These are phyloP conservation scores for Phialocephala subalpina DNA, from an alignment of 2,329 filamentous ascomycete species.

Conservation along the genomic window DNA sequence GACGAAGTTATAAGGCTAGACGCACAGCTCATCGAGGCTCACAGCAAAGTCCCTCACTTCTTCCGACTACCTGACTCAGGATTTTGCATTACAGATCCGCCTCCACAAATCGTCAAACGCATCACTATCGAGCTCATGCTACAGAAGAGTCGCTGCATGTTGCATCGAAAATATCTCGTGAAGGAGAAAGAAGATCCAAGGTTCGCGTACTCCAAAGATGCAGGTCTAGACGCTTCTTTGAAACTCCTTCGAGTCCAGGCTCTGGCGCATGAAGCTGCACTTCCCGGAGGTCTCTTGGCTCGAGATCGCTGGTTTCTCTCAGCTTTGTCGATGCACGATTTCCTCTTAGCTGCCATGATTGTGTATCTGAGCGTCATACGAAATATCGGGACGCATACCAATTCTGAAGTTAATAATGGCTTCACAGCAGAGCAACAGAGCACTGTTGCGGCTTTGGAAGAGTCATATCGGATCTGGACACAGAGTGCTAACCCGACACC, in stretches of 20 bases:
- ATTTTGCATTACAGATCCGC: conserved; percentile 57
- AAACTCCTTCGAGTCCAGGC: conserved; percentile 57
- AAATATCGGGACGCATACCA: neutral
- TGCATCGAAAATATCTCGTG: conserved; percentile 61
- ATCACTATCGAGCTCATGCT: conserved; percentile 61
- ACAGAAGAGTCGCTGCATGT: conserved; percentile 62
- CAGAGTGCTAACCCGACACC: conserved; percentile 7
- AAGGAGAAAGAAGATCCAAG: conserved; percentile 52
- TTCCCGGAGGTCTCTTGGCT: conserved; percentile 61
- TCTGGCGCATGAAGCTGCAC: conserved; percentile 55
- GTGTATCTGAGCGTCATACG: conserved; percentile 54
- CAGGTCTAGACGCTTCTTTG: conserved; percentile 59
- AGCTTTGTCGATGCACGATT: conserved; percentile 66
- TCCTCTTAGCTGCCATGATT: conserved; percentile 67
- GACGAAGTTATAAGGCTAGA: conserved; percentile 59
- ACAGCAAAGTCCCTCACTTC: conserved; percentile 54
- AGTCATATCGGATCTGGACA: conserved; percentile 32
- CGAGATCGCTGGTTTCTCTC: conserved; percentile 64
- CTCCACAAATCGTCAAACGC: conserved; percentile 57
- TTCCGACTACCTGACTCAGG: conserved; percentile 58
- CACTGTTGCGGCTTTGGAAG: conserved; percentile 30
- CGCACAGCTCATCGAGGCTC: conserved; percentile 52
- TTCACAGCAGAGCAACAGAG: conserved; percentile 11
- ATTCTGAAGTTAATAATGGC: conserved; percentile 17
- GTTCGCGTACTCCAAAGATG: conserved; percentile 60